These are phyloP conservation scores for Neolentinus lepideus DNA, from an alignment of 1,284 basidiomycete genomes.

Conservation along the genomic window DNA sequence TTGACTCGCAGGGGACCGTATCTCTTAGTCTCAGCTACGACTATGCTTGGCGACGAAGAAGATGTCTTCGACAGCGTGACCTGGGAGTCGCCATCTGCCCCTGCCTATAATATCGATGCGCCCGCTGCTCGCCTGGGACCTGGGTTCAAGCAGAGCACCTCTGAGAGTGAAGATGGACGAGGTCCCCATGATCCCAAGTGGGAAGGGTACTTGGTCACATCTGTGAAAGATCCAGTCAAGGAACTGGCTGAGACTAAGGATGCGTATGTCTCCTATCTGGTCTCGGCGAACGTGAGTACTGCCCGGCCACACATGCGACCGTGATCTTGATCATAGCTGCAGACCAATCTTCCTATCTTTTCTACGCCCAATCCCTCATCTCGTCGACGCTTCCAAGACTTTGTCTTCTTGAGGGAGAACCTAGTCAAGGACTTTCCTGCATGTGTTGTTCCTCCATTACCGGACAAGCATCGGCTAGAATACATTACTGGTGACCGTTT, in stretches of 20 bases:
- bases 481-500: slow-evolving; percentile 98
- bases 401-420: slow-evolving; percentile 89
- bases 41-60: slow-evolving; percentile 74
- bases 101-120: slow-evolving; percentile 37
- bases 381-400: slow-evolving; percentile 93
- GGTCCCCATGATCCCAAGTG: slow-evolving; percentile 76
- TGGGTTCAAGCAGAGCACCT: slow-evolving; percentile 72
- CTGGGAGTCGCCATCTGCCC: slow-evolving; percentile 68
- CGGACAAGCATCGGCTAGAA: slow-evolving; percentile 94
- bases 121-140: slow-evolving; percentile 43
- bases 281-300: slow-evolving; percentile 73
- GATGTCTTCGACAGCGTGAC: slow-evolving; percentile 83
- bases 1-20: not conserved
- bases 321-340: slow-evolving; percentile 7
- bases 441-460: slow-evolving; percentile 92
- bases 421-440: slow-evolving; percentile 92
- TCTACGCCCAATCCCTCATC: slow-evolving; percentile 64
- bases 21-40: not conserved
- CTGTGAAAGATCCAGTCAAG: slow-evolving; percentile 89
- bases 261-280: slow-evolving; percentile 92
- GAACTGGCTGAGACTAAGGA: slow-evolving; percentile 96
- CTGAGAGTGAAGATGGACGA: slow-evolving; percentile 50
- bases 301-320: not conserved
- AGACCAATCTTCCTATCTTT: slow-evolving; percentile 84
- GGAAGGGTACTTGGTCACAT: slow-evolving; percentile 83